A percentile compares a stretch with the other conserved stretches of the same genome.
Evolutionary conservation across 2,329 filamentous ascomycete genomes (phyloP).

Genomic region (Neofusicoccum cordaticola): DNA sequence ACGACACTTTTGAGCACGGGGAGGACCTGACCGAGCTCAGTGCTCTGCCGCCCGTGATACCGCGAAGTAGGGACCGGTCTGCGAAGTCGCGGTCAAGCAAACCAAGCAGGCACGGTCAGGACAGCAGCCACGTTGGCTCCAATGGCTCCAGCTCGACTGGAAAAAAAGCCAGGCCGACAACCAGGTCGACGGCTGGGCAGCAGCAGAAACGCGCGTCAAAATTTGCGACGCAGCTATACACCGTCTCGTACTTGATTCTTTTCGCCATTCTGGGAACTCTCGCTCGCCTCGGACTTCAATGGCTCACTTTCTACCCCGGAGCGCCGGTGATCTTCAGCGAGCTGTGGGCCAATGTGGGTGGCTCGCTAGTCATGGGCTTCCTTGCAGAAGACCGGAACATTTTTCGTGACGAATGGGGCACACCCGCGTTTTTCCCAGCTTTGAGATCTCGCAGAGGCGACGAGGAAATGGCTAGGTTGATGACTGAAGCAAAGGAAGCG

Average conservation of each 20-base stretch:
- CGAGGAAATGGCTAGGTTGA: constrained; percentile 35
- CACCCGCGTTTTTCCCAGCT: constrained; percentile 37
- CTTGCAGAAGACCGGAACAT: constrained; percentile 73
- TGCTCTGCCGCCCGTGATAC: constrained; percentile 12
- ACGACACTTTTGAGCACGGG: not conserved
- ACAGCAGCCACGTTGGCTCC: not conserved
- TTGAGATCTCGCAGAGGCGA: constrained; percentile 29
- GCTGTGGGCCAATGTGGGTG: constrained; percentile 84
- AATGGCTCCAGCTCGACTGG: not conserved
- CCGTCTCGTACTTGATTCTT: constrained; percentile 76
- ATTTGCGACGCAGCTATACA: constrained; percentile 51
- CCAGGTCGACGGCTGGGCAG: not conserved
- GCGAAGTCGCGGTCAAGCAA: not conserved
- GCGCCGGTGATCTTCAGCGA: constrained; percentile 71
- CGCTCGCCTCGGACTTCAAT: constrained; percentile 75
- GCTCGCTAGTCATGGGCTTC: constrained; percentile 82
- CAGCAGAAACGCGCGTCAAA: constrained; percentile 22
- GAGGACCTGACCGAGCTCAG: constrained; percentile 5
- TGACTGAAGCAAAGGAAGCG: constrained; percentile 26
- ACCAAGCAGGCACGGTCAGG: not conserved
- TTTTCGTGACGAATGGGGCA: constrained; percentile 67
- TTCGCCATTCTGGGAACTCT: constrained; percentile 85
- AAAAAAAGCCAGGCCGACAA: not conserved
- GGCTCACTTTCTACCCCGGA: constrained; percentile 74
- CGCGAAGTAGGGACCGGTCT: constrained; percentile 4